These are phyloP conservation scores for Chlorella sp. DNA, from an alignment of 139 green algal genomes.

Conservation along the genomic window DNA sequence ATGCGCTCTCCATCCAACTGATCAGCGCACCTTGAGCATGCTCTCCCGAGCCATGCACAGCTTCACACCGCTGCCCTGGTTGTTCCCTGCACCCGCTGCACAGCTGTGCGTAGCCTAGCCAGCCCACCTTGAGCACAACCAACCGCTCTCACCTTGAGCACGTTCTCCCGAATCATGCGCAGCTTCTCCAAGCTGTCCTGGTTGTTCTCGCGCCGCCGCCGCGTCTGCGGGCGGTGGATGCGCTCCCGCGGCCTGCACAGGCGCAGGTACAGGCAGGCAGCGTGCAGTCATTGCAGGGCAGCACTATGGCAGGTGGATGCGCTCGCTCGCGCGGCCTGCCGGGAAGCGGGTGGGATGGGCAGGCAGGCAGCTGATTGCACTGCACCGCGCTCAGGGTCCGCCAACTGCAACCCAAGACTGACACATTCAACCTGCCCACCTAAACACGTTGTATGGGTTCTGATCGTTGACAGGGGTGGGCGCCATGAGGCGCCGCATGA, in stretches of 20 bases:
- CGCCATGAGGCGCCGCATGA: conserved; percentile 89
- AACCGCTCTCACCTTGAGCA: conserved; percentile 49
- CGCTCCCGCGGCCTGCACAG: conserved; percentile 87
- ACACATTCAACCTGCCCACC: conserved; percentile 45
- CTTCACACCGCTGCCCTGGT: conserved; percentile 80
- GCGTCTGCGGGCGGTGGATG: conserved; percentile 89
- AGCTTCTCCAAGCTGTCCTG: conserved; percentile 86
- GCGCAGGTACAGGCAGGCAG: background rate
- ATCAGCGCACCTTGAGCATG: conserved; percentile 51
- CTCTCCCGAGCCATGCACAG: conserved; percentile 80
- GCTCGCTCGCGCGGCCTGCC: background rate
- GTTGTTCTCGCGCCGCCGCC: conserved; percentile 84
- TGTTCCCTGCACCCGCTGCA: no score
- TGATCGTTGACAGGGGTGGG: conserved; percentile 83
- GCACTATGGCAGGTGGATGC: background rate
- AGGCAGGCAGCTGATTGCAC: no score
- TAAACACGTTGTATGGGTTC: conserved; percentile 97
- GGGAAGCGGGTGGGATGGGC: no score
- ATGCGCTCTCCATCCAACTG: background rate
- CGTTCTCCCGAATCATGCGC: conserved; percentile 75
- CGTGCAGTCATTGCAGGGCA: background rate
- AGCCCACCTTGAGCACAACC: conserved; percentile 56
- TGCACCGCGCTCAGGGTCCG: no score
- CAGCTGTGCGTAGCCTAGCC: no score
- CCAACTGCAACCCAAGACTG: no score